Evolutionary conservation across 805 yeast species (phyloP), one percentile per base, ranked within the genome.

Genomic region (Lipomyces starkeyi): DNA sequence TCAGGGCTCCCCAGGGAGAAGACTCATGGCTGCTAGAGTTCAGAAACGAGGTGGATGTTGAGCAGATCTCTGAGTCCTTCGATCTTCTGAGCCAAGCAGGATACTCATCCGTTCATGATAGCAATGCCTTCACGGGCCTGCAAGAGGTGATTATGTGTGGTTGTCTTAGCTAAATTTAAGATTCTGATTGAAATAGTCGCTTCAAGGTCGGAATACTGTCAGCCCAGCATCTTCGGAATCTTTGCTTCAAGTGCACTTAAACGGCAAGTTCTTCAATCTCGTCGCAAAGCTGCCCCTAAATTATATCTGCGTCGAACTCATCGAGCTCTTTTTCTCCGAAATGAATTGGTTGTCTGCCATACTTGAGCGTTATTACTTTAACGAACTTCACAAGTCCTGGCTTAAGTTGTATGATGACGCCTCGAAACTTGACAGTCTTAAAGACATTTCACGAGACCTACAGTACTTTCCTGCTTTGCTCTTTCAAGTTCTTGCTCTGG

Each of bases 381-480:
- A 49, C 54, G 27, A 49, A 22, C 54, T 49, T 17, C 54, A 49
- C 54, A 49, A 2, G 2, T 49, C 54, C 54, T 49, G 54, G 54
- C 54, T 49, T n/a, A n/a, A 49, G 40, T 35, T 35, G 40, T 3
- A 47, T 49, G 53, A 49, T 49, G 53, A 49, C 53, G 25, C 53
- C 53, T 49, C 53, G 53, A 49, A 49, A 13, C 14, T 49, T 49
- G 25, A 49, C 9, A n/a, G 53, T 49, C 53, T 47, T 47, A 47
- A 47, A 47, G 53, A 47, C 8, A 3, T 47, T 47, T 47, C 53
- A 13, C 53, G 53, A 13, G 53, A 49, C 53, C 25, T 49, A 49
- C 53, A 49, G 53, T 49, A 49, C 25, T 49, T 49, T 49, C 53
- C 53, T 49, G 53, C 53, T 49, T 49, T 49, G 53, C 53, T 49